Evolutionary conservation across 1,284 basidiomycete species (phyloP), one percentile per base, ranked within the genome.

Genomic region (Tranzscheliella williamsii): DNA sequence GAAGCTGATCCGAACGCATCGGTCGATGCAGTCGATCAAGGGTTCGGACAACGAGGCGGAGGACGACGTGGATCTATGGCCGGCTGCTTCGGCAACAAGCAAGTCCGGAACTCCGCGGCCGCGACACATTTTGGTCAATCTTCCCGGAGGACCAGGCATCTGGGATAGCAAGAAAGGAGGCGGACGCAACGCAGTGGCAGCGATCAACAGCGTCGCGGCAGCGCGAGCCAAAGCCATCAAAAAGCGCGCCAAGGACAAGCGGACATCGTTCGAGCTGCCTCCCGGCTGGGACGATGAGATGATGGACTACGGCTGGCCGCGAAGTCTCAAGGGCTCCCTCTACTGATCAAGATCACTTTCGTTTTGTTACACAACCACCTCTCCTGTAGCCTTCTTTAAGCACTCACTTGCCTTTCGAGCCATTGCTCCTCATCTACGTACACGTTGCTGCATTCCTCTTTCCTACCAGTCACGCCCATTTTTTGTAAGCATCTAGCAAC

Each of bases 161-260:
- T 63, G 60, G 60, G 60, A 63, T 43, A 63, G 42, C 54, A 57
- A 63, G 37, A 63, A 30, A 22, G 60, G 60, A 26, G 60, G 60
- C 20, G 60, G 60, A 34, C 49, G 42, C 29, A 63, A 63, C 13
- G 60, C 60, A 2, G 60, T 63, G 0, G 60, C 60, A 0, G 60
- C 60, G 6, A 63, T 63, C 53, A 63, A 63, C 36, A 31, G 49
- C 21, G 60, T 63, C 4, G 60, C 60, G 9, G 53, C 60, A 1
- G 60, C 60, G 2, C 37, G 60, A 20, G 60, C 60, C 35, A 57
- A 57, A 30, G 60, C 60, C 33, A 57, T 63, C 40, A 57, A 57
- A 43, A 53, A 63, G 43, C 42, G 53, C 3, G 60, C 60, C 15
- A 42, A 43, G 36, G 48, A 57, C 24, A 50, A 32, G 4, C 24